These are phyloP conservation scores for Phytopythium mirpurense DNA, from an alignment of 352 stramenopile genomes.

Conservation along the genomic window DNA sequence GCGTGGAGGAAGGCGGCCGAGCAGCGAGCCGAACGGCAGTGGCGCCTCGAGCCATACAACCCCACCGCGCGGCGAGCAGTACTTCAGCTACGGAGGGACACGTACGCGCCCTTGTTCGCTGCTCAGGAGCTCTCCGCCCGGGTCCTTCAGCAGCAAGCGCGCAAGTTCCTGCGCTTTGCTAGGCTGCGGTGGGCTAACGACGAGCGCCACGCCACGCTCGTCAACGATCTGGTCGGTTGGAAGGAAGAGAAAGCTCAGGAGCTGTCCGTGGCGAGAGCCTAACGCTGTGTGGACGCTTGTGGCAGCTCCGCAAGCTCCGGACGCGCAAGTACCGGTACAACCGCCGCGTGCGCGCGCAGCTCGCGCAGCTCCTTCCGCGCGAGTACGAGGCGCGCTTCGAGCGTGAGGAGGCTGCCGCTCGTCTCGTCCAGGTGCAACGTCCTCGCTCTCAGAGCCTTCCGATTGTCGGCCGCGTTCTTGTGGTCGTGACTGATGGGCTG, in stretches of 20 bases:
- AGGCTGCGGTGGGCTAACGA: slow-evolving; percentile 35
- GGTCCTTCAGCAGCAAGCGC: slow-evolving; percentile 33
- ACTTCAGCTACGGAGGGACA: slow-evolving; percentile 24
- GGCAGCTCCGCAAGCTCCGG: slow-evolving; percentile 38
- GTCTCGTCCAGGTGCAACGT: slow-evolving; percentile 35
- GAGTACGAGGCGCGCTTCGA: slow-evolving; percentile 41
- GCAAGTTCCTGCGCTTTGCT: slow-evolving; percentile 38
- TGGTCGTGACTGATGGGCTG: background rate
- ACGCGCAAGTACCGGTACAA: slow-evolving; percentile 76
- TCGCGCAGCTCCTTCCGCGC: slow-evolving; percentile 35
- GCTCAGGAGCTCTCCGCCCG: slow-evolving; percentile 50
- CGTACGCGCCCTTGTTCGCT: slow-evolving; percentile 52
- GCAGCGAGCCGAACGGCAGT: slow-evolving; percentile 19
- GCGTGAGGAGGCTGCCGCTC: slow-evolving; percentile 29
- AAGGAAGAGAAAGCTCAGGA: too few relatives aligned
- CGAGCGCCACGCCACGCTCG: slow-evolving; percentile 19
- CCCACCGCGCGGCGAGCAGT: slow-evolving; percentile 27
- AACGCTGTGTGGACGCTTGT: background rate
- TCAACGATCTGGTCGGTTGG: slow-evolving; percentile 38
- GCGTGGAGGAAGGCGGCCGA: slow-evolving; percentile 17
- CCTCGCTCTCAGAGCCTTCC: background rate
- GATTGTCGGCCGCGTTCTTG: background rate
- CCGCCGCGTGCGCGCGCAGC: slow-evolving; percentile 33
- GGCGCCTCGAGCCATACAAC: slow-evolving; percentile 36
- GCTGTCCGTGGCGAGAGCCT: background rate